Evolutionary conservation across 169 alveolate species (phyloP).

Genomic region (Plasmodium blacklocki): DNA sequence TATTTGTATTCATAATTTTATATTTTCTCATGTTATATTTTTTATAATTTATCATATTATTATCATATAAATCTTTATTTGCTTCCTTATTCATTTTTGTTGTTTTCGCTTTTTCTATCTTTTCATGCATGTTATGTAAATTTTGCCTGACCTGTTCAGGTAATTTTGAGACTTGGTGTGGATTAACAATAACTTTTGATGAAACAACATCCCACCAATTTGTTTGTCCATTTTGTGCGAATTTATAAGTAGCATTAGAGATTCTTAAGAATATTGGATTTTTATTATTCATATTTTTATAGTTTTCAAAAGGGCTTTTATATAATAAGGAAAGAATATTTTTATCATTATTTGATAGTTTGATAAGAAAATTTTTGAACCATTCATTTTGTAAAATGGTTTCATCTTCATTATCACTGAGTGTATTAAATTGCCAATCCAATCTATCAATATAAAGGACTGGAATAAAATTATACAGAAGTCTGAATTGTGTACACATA

Average conservation of each 20-base stretch:
- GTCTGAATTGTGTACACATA: conserved; percentile 14
- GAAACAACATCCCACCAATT: conserved; percentile 54
- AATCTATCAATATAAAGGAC: conserved; percentile 57
- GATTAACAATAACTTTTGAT: conserved; percentile 7
- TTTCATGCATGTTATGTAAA: neutral
- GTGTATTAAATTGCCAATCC: conserved; percentile 52
- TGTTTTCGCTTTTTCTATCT: neutral
- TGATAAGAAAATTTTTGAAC: conserved; percentile 30
- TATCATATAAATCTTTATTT: too few species aligned
- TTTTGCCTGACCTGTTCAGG: neutral
- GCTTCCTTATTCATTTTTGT: neutral
- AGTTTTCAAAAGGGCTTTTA: conserved; percentile 12
- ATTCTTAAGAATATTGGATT: conserved; percentile 5
- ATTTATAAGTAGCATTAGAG: conserved; percentile 18
- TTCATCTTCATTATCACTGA: conserved; percentile 18
- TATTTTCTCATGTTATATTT: too few species aligned
- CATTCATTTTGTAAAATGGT: conserved; percentile 20
- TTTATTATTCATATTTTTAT: neutral
- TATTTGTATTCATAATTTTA: too few species aligned
- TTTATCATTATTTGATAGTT: conserved; percentile 23
- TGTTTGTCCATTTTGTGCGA: neutral
- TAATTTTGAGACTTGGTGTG: neutral
- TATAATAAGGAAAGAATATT: conserved; percentile 19
- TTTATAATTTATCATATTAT: too few species aligned
- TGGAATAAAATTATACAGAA: conserved; percentile 42